Evolutionary conservation across 2,329 filamentous ascomycete species (phyloP).

Genomic region (Penicillium crustosum): DNA sequence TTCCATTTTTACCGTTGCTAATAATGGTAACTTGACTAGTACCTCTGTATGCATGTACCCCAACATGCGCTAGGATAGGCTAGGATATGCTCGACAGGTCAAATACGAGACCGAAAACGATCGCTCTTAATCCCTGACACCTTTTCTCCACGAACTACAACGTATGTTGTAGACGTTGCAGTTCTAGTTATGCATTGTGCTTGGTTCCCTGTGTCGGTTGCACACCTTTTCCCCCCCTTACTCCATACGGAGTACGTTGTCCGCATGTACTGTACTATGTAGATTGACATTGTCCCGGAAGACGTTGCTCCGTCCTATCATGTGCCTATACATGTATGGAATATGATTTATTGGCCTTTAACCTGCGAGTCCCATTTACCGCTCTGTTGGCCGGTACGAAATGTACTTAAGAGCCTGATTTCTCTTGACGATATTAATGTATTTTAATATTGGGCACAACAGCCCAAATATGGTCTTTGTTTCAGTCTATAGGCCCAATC

Average conservation of each 20-base stretch:
- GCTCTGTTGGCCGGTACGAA: background rate
- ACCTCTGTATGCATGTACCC: background rate
- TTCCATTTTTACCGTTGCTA: background rate
- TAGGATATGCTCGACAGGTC: background rate
- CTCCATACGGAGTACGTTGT: background rate
- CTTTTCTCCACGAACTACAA: background rate
- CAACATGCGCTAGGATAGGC: background rate
- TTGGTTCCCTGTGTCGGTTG: background rate
- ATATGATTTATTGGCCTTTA: background rate
- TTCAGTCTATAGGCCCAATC: background rate
- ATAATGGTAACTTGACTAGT: background rate
- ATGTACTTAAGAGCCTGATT: background rate
- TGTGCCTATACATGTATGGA: background rate
- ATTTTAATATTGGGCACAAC: background rate
- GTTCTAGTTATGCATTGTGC: background rate
- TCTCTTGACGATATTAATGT: background rate
- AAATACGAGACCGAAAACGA: background rate
- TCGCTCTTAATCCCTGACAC: background rate
- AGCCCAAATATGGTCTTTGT: background rate
- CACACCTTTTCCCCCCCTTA: background rate
- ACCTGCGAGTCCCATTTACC: background rate
- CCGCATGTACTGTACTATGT: background rate
- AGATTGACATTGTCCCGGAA: background rate
- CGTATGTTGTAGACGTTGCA: background rate
- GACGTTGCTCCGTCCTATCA: constrained; percentile 8